Evolutionary conservation across 441 rosid genomes (phyloP).

Genomic region (Capsella rubella): DNA sequence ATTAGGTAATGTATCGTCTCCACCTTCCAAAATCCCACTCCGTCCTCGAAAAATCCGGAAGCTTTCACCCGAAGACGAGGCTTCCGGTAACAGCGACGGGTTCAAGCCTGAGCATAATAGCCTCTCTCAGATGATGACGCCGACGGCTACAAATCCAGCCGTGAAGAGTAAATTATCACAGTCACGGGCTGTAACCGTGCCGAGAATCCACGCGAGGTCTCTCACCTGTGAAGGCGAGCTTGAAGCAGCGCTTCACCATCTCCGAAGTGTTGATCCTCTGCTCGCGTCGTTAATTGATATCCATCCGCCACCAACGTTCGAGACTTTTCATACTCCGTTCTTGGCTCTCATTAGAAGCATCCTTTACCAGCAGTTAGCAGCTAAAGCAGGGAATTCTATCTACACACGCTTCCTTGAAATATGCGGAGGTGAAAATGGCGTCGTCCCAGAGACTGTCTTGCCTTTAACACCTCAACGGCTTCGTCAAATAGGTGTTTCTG

Average conservation of each 20-base stretch:
- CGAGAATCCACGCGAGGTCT: conserved; percentile 68
- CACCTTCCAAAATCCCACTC: conserved; percentile 83
- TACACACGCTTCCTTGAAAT: conserved; percentile 82
- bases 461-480: conserved; percentile 75
- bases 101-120: conserved; percentile 29
- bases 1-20: conserved; percentile 48
- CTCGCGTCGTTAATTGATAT: conserved; percentile 68
- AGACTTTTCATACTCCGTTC: conserved; percentile 81
- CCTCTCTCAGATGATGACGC: conserved; percentile 24
- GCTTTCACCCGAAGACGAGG: conserved; percentile 59
- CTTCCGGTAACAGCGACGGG: not conserved
- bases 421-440: conserved; percentile 82
- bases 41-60: conserved; percentile 90
- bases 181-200: conserved; percentile 51
- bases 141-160: conserved; percentile 29
- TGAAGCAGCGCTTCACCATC: conserved; percentile 74
- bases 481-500: conserved; percentile 90
- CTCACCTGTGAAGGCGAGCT: conserved; percentile 87
- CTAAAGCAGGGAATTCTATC: conserved; percentile 88
- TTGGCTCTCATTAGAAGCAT: conserved; percentile 86
- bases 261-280: conserved; percentile 75
- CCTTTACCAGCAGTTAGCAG: conserved; percentile 89
- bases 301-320: conserved; percentile 77
- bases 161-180: conserved; percentile 44
- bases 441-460: conserved; percentile 74